These are phyloP conservation scores for Hypoxylon cercidicola DNA, from an alignment of 495 filamentous ascomycete species.

Conservation along the genomic window DNA sequence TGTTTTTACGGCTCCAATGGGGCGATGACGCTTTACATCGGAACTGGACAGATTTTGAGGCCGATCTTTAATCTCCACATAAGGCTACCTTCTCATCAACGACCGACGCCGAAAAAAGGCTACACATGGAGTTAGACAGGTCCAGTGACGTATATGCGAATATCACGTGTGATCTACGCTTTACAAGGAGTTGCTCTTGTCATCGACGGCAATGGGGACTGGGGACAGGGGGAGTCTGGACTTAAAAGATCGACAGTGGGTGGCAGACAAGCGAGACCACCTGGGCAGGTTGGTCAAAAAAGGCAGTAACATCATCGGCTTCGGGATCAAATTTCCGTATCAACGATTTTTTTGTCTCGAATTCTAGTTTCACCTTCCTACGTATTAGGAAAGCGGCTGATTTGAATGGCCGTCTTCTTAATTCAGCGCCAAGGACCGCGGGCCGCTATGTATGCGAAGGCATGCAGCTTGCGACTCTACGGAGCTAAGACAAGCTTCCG, in stretches of 20 bases:
- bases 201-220: too few relatives aligned
- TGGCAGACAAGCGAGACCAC: neutral
- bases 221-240: too few relatives aligned
- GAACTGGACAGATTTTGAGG: slow-evolving; percentile 13
- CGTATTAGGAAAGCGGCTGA: slow-evolving; percentile 19
- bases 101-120: slow-evolving; percentile 26
- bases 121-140: too few relatives aligned
- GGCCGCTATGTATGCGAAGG: too few relatives aligned
- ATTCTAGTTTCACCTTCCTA: slow-evolving; percentile 1
- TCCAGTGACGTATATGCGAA: too few relatives aligned
- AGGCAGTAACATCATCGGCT: slow-evolving; percentile 4
- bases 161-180: too few relatives aligned
- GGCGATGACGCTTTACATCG: slow-evolving; percentile 28
- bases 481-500: slow-evolving; percentile 33
- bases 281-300: too few relatives aligned
- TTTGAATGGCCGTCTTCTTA: slow-evolving; percentile 12
- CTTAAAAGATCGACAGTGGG: too few relatives aligned
- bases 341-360: neutral
- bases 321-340: neutral
- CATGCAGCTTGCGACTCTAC: neutral
- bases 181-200: too few relatives aligned
- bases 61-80: slow-evolving; percentile 16
- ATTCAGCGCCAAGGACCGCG: slow-evolving; percentile 8
- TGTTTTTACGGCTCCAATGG: neutral
- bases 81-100: slow-evolving; percentile 1